Evolutionary conservation across 1,284 basidiomycete species (phyloP).

Genomic region (Ceratobasidium theobromae): DNA sequence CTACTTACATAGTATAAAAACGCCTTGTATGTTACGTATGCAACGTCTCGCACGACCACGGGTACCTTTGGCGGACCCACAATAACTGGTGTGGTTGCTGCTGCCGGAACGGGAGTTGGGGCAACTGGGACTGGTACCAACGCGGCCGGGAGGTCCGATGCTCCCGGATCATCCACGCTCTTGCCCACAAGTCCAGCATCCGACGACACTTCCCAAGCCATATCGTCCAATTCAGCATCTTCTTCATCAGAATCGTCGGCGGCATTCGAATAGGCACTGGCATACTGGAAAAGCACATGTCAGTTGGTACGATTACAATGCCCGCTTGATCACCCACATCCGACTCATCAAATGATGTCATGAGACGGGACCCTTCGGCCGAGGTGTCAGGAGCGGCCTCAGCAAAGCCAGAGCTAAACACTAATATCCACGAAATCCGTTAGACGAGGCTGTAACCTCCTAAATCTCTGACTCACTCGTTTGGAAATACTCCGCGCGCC

Average conservation of each 20-base stretch:
- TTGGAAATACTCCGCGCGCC: slow-evolving; percentile 72
- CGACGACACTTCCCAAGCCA: slow-evolving; percentile 23
- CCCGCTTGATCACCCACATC: slow-evolving; percentile 43
- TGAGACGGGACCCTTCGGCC: background rate
- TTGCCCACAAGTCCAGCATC: slow-evolving; percentile 33
- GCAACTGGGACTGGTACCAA: slow-evolving; percentile 10
- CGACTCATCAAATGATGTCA: slow-evolving; percentile 35
- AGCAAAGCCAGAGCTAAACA: slow-evolving; percentile 69
- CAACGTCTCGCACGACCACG: slow-evolving; percentile 72
- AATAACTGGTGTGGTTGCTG: background rate
- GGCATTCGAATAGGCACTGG: slow-evolving; percentile 3
- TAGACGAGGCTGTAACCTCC: background rate
- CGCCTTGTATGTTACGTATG: slow-evolving; percentile 80
- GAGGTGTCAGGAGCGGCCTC: slow-evolving; percentile 48
- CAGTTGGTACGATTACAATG: background rate
- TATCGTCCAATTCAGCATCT: slow-evolving; percentile 42
- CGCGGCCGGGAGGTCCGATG: slow-evolving; percentile 13
- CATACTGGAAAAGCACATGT: background rate
- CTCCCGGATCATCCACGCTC: slow-evolving; percentile 13
- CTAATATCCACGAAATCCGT: slow-evolving; percentile 45
- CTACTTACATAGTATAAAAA: slow-evolving; percentile 75
- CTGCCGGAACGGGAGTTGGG: background rate
- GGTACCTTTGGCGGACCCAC: slow-evolving; percentile 50
- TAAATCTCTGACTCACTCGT: slow-evolving; percentile 51
- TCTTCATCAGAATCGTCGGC: slow-evolving; percentile 45